Evolutionary conservation across 441 rosid genomes (phyloP).

Genomic region (Melastoma candidum): DNA sequence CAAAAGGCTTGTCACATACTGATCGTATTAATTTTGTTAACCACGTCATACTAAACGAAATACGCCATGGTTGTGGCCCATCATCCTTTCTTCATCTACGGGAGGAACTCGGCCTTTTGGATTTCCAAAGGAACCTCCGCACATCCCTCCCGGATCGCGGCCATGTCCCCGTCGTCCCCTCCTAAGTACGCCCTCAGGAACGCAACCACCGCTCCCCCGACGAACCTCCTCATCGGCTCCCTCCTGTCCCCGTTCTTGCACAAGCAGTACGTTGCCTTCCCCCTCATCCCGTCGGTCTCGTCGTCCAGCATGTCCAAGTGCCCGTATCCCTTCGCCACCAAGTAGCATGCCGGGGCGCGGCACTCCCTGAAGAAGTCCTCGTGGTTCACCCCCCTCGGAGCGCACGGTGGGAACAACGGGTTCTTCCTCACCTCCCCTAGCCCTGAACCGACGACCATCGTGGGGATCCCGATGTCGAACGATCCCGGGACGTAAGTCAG

Average conservation of each 20-base stretch:
- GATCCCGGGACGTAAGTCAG: constrained; percentile 63
- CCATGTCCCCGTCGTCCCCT: constrained; percentile 38
- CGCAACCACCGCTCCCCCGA: constrained; percentile 66
- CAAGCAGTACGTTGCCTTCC: constrained; percentile 59
- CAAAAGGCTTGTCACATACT: no score
- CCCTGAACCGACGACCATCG: constrained; percentile 73
- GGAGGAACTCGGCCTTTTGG: constrained; percentile 33
- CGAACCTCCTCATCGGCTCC: constrained; percentile 77
- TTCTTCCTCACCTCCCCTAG: constrained; percentile 52
- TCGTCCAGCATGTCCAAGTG: constrained; percentile 83
- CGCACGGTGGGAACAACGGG: constrained; percentile 73
- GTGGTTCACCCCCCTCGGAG: constrained; percentile 81
- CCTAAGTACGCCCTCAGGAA: constrained; percentile 52
- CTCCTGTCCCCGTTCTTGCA: constrained; percentile 71
- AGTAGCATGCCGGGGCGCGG: constrained; percentile 54
- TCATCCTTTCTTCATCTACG: constrained; percentile 11
- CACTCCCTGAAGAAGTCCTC: constrained; percentile 66
- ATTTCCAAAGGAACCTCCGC: constrained; percentile 43
- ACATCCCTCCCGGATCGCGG: constrained; percentile 43
- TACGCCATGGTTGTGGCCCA: no score
- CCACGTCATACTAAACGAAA: no score
- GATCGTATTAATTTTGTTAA: no score
- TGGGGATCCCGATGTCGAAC: constrained; percentile 50
- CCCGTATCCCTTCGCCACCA: constrained; percentile 66
- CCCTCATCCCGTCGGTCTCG: constrained; percentile 66